Conservation (phyloP, 306 rosid genomes). For the Begonia masoniana region DNA sequence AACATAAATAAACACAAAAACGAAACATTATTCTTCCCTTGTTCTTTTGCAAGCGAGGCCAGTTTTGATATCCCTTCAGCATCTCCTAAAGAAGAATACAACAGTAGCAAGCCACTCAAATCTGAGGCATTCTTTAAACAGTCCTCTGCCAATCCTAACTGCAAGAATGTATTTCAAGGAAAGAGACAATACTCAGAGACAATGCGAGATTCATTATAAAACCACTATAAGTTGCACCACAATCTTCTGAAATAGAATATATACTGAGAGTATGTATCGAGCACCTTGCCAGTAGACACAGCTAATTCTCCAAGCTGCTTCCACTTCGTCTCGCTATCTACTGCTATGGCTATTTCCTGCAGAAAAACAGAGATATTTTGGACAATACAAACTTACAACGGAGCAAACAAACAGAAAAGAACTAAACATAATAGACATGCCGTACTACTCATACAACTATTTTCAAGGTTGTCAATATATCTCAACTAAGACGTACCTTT, state of each 20-base stretch:
- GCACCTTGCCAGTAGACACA: conserved; percentile 86
- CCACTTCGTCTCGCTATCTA: conserved; percentile 88
- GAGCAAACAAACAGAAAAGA: neutral
- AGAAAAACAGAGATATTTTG: neutral
- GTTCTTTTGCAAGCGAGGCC: conserved; percentile 87
- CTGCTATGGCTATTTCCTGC: conserved; percentile 73
- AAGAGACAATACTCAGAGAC: neutral
- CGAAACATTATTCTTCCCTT: conserved; percentile 98
- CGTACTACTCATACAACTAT: neutral
- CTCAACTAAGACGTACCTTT: conserved; percentile 38
- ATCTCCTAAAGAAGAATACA: conserved; percentile 99
- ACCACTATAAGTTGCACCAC: neutral
- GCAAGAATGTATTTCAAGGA: conserved; percentile 23
- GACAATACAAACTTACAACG: no score
- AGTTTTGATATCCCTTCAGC: conserved; percentile 83
- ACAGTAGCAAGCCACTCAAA: conserved; percentile 87
- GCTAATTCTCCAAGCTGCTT: conserved; percentile 92
- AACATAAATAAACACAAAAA: conserved; percentile 87
- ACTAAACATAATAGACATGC: neutral
- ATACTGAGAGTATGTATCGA: conserved; percentile 3
- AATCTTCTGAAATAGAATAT: neutral
- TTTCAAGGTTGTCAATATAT: neutral
- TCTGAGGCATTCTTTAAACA: conserved; percentile 86
- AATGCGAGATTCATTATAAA: neutral
- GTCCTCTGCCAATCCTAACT: conserved; percentile 99